Percentiles rank a stretch among this genome's conserved stretches.
Evolutionary conservation across 257 asterid species (phyloP).

Genomic region (Solanum corneliomulleri): DNA sequence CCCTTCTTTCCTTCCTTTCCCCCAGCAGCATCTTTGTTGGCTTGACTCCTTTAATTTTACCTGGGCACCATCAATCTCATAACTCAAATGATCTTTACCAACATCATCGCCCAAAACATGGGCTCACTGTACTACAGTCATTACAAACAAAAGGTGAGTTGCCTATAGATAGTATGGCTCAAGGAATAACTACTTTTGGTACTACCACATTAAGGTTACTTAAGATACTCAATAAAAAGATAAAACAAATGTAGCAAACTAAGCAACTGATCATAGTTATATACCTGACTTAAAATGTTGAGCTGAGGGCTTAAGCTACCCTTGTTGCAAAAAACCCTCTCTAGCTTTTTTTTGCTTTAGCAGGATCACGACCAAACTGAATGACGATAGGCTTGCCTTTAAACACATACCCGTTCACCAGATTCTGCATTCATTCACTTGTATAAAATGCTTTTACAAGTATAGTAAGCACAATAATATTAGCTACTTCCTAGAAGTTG

Average conservation of each 20-base stretch:
- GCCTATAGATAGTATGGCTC: neutral
- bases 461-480: neutral
- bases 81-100: neutral
- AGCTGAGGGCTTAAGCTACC: neutral
- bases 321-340: neutral
- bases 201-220: neutral
- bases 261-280: neutral
- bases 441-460: neutral
- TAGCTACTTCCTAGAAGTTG: neutral
- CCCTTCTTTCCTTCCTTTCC: neutral
- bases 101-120: neutral
- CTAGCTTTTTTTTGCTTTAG: constrained; percentile 32
- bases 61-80: neutral
- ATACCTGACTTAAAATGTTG: neutral
- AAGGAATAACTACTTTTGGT: neutral
- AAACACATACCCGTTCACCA: constrained; percentile 63
- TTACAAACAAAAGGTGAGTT: neutral
- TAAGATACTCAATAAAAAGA: neutral
- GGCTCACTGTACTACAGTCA: neutral
- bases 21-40: neutral
- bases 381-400: constrained; percentile 86
- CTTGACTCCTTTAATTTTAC: neutral
- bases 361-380: constrained; percentile 72
- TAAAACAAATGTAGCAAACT: neutral
- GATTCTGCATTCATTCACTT: constrained; percentile 43